Evolutionary conservation across 192 early-diverging fungal species (phyloP).

Genomic region (Coemansia sp.): DNA sequence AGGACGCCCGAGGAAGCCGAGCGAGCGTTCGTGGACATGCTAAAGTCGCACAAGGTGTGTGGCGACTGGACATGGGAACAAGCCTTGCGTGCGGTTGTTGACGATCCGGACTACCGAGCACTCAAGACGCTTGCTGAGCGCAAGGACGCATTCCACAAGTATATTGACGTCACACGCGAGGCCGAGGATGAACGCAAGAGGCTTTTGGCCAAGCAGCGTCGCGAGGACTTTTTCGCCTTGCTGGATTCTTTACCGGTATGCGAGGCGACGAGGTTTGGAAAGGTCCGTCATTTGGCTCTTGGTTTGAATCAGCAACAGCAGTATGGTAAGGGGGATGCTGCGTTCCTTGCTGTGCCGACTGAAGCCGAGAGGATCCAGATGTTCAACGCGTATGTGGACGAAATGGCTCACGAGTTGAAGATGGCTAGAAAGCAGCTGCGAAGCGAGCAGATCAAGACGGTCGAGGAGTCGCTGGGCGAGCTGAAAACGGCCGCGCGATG

Average conservation of each 20-base stretch:
- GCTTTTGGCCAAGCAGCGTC: conserved; percentile 36
- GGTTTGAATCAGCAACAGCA: background rate
- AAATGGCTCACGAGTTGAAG: conserved; percentile 65
- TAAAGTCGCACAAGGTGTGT: conserved; percentile 69
- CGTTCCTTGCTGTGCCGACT: conserved; percentile 61
- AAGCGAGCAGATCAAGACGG: conserved; percentile 61
- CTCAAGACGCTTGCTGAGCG: conserved; percentile 79
- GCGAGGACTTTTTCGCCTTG: conserved; percentile 58
- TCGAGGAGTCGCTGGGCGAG: conserved; percentile 11
- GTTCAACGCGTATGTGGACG: conserved; percentile 74
- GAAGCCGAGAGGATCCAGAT: conserved; percentile 62
- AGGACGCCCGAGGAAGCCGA: conserved; percentile 78
- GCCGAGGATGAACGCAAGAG: conserved; percentile 40
- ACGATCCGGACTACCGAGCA: conserved; percentile 79
- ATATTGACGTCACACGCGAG: conserved; percentile 58
- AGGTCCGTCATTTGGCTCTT: conserved; percentile 54
- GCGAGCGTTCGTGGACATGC: conserved; percentile 70
- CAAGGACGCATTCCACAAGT: conserved; percentile 77
- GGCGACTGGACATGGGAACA: conserved; percentile 92
- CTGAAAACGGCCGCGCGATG: conserved; percentile 24
- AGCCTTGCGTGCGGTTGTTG: conserved; percentile 79
- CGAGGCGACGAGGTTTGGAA: conserved; percentile 58
- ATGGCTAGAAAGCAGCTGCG: conserved; percentile 60
- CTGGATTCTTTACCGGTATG: conserved; percentile 57
- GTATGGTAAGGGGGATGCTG: conserved; percentile 55